Percentiles rank a stretch among this genome's conserved stretches.
Evolutionary conservation across 331 rosid genomes (phyloP).

Genomic region (Rhamnella rubrinervis): DNA sequence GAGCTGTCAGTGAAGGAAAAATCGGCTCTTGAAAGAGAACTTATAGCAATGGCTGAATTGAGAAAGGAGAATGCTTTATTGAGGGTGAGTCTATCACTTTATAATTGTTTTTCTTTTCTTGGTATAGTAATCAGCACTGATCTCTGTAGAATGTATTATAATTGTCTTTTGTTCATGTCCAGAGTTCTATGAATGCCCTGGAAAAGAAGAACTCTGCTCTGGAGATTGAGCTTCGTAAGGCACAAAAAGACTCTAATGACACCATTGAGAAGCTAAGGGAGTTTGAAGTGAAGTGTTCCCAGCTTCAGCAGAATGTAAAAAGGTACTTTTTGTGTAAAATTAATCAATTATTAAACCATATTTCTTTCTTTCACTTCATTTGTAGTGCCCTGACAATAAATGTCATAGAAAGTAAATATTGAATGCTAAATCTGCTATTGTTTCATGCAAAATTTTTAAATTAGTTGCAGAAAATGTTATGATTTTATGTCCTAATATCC

Average conservation of each 20-base stretch:
- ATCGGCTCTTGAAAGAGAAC: constrained; percentile 76
- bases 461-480: background rate
- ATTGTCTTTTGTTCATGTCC: constrained; percentile 8
- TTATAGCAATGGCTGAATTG: constrained; percentile 56
- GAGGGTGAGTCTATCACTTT: constrained; percentile 48
- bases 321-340: constrained; percentile 32
- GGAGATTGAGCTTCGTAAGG: constrained; percentile 55
- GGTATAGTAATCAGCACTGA: background rate
- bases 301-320: constrained; percentile 66
- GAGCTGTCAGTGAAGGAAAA: constrained; percentile 78
- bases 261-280: constrained; percentile 61
- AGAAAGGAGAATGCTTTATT: constrained; percentile 71
- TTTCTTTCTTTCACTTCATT: background rate
- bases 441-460: background rate
- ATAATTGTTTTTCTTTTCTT: background rate
- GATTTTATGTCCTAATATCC: background rate
- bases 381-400: background rate
- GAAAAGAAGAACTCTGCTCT: constrained; percentile 61
- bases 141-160: background rate
- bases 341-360: background rate
- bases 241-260: constrained; percentile 46
- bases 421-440: background rate
- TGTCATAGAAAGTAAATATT: too few species aligned
- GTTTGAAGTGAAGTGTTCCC: constrained; percentile 64
- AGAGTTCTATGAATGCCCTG: constrained; percentile 70